These are phyloP conservation scores for Sugiyamaella pinicola DNA, from an alignment of 1,139 yeast genomes.

Conservation along the genomic window DNA sequence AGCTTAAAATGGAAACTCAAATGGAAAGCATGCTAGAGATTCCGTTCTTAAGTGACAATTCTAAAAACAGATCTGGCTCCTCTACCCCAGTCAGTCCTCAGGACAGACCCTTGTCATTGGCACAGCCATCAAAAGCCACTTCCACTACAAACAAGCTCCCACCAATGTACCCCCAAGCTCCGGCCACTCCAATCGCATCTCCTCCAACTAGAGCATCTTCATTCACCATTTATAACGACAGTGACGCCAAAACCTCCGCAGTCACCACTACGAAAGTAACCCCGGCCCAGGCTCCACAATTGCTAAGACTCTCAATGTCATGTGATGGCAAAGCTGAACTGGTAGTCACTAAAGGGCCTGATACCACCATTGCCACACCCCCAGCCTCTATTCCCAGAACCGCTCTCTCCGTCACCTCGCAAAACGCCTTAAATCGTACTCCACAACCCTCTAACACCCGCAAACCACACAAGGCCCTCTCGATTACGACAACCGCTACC, in stretches of 20 bases:
- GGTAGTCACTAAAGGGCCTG: conserved; percentile 25
- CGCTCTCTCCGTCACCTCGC: background rate
- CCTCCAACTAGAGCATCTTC: conserved; percentile 22
- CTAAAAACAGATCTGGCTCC: background rate
- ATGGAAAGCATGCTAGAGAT: conserved; percentile 20
- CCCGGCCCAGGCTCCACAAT: conserved; percentile 12
- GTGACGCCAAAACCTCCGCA: conserved; percentile 11
- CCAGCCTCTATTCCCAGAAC: conserved; percentile 6
- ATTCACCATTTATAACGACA: conserved; percentile 18
- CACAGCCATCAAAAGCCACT: background rate
- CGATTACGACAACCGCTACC: background rate
- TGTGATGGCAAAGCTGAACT: conserved; percentile 43
- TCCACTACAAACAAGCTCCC: conserved; percentile 1
- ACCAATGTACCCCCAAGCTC: conserved; percentile 46
- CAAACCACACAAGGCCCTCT: background rate
- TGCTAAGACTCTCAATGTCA: conserved; percentile 40
- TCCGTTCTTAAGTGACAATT: conserved; percentile 13
- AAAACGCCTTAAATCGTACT: background rate
- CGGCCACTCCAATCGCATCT: conserved; percentile 18
- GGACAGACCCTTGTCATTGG: no score
- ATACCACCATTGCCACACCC: background rate
- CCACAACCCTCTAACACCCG: background rate
- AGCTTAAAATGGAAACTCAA: conserved; percentile 45
- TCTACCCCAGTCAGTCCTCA: background rate
- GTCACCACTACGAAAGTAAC: no score